Evolutionary conservation across 257 asterid species (phyloP).

Genomic region (Forsythia viridissima): DNA sequence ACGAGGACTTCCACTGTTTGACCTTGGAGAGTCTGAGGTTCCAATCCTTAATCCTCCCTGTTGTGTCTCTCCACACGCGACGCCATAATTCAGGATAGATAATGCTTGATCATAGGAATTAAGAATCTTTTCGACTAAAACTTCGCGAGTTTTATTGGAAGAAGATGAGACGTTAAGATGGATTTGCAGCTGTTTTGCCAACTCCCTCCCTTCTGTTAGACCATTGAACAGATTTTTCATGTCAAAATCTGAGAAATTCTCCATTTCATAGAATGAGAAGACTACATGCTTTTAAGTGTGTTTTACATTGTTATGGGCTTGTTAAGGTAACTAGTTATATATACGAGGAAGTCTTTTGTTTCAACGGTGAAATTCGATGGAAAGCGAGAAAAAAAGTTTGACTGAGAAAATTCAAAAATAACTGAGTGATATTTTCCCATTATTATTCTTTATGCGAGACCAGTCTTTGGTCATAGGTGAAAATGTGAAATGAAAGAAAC

Average conservation of each 20-base stretch:
- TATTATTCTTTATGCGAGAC: conserved; percentile 15
- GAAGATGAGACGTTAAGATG: conserved; percentile 39
- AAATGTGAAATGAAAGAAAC: background rate
- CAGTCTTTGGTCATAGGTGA: conserved; percentile 36
- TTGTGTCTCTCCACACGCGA: background rate
- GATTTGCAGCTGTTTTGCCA: conserved; percentile 48
- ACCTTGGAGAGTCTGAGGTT: background rate
- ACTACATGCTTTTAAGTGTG: background rate
- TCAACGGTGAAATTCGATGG: conserved; percentile 27
- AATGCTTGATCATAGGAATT: conserved; percentile 4
- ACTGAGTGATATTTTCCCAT: background rate
- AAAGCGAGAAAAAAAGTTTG: conserved; percentile 30
- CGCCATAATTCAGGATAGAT: background rate
- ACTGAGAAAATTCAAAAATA: conserved; percentile 21
- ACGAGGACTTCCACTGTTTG: background rate
- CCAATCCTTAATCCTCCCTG: background rate
- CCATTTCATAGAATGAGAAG: conserved; percentile 20
- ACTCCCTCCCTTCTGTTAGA: conserved; percentile 40
- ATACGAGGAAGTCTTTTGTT: conserved; percentile 16
- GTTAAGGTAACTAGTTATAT: conserved; percentile 1
- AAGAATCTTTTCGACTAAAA: background rate
- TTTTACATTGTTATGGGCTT: background rate
- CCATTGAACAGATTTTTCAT: conserved; percentile 30
- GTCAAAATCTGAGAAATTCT: conserved; percentile 30
- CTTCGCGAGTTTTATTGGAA: conserved; percentile 15